Evolutionary conservation across 1,284 basidiomycete species (phyloP), one percentile per base, ranked within the genome.

Genomic region (Wallemia mellicola): DNA sequence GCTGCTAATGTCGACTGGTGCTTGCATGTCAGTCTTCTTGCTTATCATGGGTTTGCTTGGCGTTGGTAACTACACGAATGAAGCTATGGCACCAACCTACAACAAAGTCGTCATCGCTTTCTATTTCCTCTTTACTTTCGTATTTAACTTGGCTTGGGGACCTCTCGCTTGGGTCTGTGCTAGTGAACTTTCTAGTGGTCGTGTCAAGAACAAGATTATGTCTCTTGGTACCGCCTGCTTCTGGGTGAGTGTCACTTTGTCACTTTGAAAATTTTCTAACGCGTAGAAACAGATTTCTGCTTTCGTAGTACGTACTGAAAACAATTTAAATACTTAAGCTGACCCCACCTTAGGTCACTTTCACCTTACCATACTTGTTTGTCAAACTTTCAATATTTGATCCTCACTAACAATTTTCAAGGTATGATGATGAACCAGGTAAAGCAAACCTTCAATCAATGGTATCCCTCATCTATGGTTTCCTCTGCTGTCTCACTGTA

Each of bases 131-230:
- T 28, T 63, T 64, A 58, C 25, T 7, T 30, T 30, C 28, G 28
- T 17, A 17, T 30, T 30, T 17, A 64, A 67, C 73, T 59, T 73
- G 55, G 69, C 71, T 2, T 73, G 72, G 72, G 72, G 72, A 26
- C 72, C 72, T 7, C 63, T 74, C 7, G 63, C 63, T 56, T 64
- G 65, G 64, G 62, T 64, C 11, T 65, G 67, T 28, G 70, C 70
- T 2, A 66, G 67, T 28, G 71, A 71, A 62, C 64, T 72, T 59
- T 68, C 68, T 0, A 66, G 67, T 14, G 71, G 72, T 28, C 65
- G 68, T 63, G 71, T 72, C 64, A 66, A 70, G 60, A 70, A 70
- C 61, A 73, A 71, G 65, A 69, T 72, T 64, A 69, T 73, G 66
- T 68, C 68, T 25, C 64, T 73, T 60, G 71, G 70, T 48, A 72